Evolutionary conservation across 164 flowering plant genomes (phyloP), one percentile per base, ranked within the genome.

Genomic region (Taxillus chinensis): DNA sequence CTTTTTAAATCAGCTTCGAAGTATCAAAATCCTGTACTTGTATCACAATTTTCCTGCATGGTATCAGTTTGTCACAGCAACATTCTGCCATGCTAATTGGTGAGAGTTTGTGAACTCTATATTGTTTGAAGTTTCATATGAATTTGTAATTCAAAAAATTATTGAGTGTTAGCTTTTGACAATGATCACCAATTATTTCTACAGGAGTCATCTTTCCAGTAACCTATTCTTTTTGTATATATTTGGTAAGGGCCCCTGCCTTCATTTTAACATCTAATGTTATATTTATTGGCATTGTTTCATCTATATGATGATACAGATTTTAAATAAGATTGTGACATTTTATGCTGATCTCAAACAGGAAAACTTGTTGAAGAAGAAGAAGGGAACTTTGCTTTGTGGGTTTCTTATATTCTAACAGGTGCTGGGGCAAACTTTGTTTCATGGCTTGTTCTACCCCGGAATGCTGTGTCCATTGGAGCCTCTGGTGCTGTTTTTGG

Each of bases 281-380:
- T 7, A 60, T 41, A 43, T 38, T 63, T 12, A 14, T 45, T 39
- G 41, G 54, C 17, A 5, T 50, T 51, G 4, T 37, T 45, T 39
- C 43, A 13, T 42, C 12, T 57, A 17, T 41, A 38, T 27, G 27
- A 27, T 27, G 27, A 27, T 39, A 60, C 45, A 55, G 43, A 58
- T 45, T 55, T 42, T 51, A 16, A 27, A 38, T 27, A 17, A 61
- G 39, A 48, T 59, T 13, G 0, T 51, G 42, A 8, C 5, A 6
- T 13, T 8, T 7, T 54, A 7, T 62, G 54, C 37, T 2, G 37
- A 57, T n/a, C 64, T 52, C 70, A 48, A 48, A 48, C 51, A 93
- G 98, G 98, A 65, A 93, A 90, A 75, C 96, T 93, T 49, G 96
- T 93, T 76, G 98, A 93, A 81, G 98, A 93, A 75, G 98, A 93